A percentile compares a stretch with the other conserved stretches of the same genome.
These are phyloP conservation scores for Fusarium bulbicola DNA, from an alignment of 2,329 filamentous ascomycete genomes.

Conservation along the genomic window DNA sequence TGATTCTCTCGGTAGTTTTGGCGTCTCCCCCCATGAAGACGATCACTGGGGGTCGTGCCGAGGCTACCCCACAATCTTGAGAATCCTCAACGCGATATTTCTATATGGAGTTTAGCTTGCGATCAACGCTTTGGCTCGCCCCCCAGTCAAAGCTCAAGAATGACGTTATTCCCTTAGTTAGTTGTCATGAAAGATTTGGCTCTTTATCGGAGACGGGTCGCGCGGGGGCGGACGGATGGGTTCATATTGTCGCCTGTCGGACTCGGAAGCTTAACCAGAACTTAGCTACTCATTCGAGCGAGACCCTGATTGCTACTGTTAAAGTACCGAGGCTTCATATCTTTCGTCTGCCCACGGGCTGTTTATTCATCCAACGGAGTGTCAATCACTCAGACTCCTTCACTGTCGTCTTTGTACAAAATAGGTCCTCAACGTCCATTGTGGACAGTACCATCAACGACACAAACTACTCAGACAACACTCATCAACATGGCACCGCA, in stretches of 20 bases:
- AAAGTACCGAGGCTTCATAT: not conserved
- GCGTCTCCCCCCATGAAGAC: not conserved
- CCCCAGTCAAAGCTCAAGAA: not conserved
- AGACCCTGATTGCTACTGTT: not conserved
- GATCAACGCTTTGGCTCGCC: constrained; percentile 6
- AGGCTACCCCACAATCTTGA: constrained; percentile 21
- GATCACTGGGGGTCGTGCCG: not conserved
- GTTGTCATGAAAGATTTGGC: not conserved
- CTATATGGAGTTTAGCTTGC: constrained; percentile 28
- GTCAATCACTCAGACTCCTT: not conserved
- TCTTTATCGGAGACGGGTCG: not conserved
- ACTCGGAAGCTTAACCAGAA: constrained; percentile 26
- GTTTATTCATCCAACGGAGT: not conserved
- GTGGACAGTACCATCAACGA: not conserved
- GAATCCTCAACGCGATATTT: not conserved
- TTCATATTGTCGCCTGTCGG: not conserved
- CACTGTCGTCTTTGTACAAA: not conserved
- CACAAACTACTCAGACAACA: not conserved
- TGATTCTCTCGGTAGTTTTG: constrained; percentile 3
- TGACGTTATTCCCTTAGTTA: not conserved
- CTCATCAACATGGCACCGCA: constrained; percentile 8
- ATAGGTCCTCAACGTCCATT: not conserved
- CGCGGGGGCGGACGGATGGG: not conserved
- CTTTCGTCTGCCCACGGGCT: not conserved
- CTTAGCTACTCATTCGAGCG: constrained; percentile 2